Evolutionary conservation across 2,329 filamentous ascomycete genomes (phyloP).

Genomic region (Talaromyces islandicus): DNA sequence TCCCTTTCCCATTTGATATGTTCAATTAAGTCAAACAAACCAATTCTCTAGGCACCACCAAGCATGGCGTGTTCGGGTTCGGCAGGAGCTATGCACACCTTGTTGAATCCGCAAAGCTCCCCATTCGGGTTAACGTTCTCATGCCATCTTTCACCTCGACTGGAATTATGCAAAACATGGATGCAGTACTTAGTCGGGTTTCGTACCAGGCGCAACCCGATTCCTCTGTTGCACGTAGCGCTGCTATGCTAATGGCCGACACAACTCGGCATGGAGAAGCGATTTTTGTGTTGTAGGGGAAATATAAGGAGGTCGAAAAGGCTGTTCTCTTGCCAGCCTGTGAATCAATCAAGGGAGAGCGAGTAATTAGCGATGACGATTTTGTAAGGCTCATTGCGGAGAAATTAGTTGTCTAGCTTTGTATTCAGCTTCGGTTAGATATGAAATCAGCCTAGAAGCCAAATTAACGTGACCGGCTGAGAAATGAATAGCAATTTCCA

Average conservation of each 20-base stretch:
- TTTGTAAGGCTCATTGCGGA: not conserved
- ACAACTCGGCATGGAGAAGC: constrained; percentile 44
- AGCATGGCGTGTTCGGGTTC: constrained; percentile 52
- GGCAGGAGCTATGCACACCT: constrained; percentile 42
- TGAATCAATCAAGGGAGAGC: constrained; percentile 1
- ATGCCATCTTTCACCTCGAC: constrained; percentile 53
- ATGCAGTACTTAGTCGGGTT: not conserved
- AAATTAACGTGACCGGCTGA: no score
- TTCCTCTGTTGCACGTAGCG: constrained; percentile 44
- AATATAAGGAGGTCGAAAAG: constrained; percentile 51
- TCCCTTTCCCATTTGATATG: not conserved
- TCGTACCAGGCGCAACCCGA: constrained; percentile 38
- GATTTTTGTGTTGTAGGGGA: constrained; percentile 46
- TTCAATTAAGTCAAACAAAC: not conserved
- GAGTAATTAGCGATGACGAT: constrained; percentile 1
- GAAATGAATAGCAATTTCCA: not conserved
- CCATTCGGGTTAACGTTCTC: constrained; percentile 51
- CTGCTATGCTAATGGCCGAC: constrained; percentile 47
- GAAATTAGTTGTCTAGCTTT: not conserved
- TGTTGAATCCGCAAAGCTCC: constrained; percentile 29
- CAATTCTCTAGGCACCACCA: constrained; percentile 35
- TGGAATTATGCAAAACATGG: constrained; percentile 36
- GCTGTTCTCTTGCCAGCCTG: constrained; percentile 12
- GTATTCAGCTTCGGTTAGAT: no score
- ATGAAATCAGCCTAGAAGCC: not conserved